Conservation (phyloP, 148 eudicot species). For the Rhododendron vialii region DNA sequence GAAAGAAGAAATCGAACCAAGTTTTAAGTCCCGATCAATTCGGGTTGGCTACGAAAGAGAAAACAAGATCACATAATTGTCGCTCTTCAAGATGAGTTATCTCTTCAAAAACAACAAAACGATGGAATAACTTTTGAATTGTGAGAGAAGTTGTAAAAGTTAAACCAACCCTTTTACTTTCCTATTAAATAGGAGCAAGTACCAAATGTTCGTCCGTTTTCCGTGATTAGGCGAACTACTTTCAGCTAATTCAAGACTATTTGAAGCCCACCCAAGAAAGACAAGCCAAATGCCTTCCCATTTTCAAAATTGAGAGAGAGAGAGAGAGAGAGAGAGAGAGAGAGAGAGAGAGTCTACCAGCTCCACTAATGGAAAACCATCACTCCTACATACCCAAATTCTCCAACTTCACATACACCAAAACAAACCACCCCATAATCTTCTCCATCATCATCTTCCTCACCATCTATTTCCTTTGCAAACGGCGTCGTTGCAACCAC, state of each 20-base stretch:
- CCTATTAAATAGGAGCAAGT: neutral
- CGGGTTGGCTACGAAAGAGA: no score
- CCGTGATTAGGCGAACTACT: neutral
- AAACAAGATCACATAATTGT: no score
- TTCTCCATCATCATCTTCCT: neutral
- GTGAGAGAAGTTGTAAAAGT: neutral
- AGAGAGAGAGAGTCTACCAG: neutral
- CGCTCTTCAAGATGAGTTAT: no score
- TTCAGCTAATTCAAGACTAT: neutral
- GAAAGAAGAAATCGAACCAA: no score
- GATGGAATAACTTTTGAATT: neutral
- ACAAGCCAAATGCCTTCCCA: neutral
- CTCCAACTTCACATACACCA: neutral
- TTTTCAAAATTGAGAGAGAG: neutral
- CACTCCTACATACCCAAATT: neutral
- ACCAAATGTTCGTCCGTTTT: neutral
- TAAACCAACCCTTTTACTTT: neutral
- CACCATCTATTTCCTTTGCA: neutral
- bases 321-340: conserved; percentile 10
- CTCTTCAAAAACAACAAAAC: neutral
- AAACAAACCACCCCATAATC: neutral
- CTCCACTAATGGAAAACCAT: neutral
- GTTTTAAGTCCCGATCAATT: no score
- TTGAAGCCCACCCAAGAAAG: neutral
- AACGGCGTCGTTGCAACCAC: neutral